A percentile compares a stretch with the other conserved stretches of the same genome.
phyloP scores from a whole-genome alignment of 139 green algal species.

The Micromonas pusilla region DNA sequence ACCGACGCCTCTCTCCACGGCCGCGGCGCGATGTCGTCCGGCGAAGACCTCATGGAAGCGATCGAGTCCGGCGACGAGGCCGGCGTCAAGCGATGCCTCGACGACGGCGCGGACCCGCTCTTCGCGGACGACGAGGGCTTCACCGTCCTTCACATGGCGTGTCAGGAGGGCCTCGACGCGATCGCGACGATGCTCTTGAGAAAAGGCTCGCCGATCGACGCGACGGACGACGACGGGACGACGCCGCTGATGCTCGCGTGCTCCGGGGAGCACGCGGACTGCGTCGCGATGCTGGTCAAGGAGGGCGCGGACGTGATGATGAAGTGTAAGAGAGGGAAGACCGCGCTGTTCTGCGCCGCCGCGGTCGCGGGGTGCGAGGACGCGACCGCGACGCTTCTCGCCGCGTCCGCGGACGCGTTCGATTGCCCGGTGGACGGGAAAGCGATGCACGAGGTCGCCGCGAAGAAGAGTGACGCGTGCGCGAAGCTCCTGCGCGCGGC shows the following conservation, averaged over 20 bases:
- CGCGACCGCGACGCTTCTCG: not conserved
- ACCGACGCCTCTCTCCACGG: too few species aligned
- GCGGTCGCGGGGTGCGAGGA: not conserved
- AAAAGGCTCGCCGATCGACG: not conserved
- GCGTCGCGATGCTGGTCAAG: not conserved
- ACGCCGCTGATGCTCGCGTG: slow-evolving; percentile 11
- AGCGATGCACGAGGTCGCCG: not conserved
- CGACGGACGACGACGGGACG: not conserved
- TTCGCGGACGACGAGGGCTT: not conserved
- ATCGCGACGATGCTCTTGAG: not conserved
- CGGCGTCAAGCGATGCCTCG: not conserved
- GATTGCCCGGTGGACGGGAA: not conserved
- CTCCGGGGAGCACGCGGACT: not conserved
- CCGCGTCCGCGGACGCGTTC: not conserved
- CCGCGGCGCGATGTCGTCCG: not conserved
- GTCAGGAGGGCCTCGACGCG: not conserved
- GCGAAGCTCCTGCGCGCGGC: not conserved
- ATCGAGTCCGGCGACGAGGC: not conserved
- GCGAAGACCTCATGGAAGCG: not conserved
- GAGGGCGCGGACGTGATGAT: not conserved
- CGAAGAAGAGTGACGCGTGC: not conserved
- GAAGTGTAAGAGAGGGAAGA: not conserved
- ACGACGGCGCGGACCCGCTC: not conserved
- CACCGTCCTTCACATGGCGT: slow-evolving; percentile 10
- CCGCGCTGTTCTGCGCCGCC: not conserved